Evolutionary conservation across 768 basidiomycete genomes (phyloP).

Genomic region (Podaxis mareebaensis): DNA sequence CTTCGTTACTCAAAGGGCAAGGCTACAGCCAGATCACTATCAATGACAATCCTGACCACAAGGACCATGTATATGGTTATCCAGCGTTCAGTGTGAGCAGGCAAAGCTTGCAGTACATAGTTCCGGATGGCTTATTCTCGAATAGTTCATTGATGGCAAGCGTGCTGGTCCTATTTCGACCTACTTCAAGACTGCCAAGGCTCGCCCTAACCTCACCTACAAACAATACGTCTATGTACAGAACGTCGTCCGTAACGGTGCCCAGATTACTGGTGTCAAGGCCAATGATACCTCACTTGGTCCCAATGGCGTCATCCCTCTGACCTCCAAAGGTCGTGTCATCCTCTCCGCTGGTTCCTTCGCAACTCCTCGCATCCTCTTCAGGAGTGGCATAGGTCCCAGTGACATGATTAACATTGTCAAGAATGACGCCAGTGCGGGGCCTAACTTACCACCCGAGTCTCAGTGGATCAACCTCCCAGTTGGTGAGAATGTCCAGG

Average conservation of each 20-base stretch:
- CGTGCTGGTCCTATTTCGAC: conserved; percentile 60
- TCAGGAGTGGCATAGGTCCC: conserved; percentile 64
- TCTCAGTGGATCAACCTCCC: conserved; percentile 58
- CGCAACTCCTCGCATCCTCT: conserved; percentile 56
- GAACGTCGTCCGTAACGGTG: conserved; percentile 57
- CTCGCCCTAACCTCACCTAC: conserved; percentile 52
- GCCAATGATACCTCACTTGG: conserved; percentile 61
- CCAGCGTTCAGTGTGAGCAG: conserved; percentile 39
- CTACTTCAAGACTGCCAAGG: conserved; percentile 56
- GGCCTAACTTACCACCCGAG: conserved; percentile 46
- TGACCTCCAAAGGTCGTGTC: conserved; percentile 59
- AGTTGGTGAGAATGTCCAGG: conserved; percentile 51
- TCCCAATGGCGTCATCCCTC: conserved; percentile 53
- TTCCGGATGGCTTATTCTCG: not conserved
- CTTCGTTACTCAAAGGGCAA: conserved; percentile 43
- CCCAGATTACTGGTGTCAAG: conserved; percentile 56
- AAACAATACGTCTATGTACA: conserved; percentile 48
- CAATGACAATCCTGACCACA: conserved; percentile 54
- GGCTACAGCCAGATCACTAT: conserved; percentile 56
- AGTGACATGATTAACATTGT: conserved; percentile 57
- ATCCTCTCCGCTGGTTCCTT: conserved; percentile 59
- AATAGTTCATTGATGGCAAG: conserved; percentile 44
- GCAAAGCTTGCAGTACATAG: not conserved
- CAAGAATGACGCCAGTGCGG: conserved; percentile 43
- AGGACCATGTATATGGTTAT: conserved; percentile 62